Evolutionary conservation across 768 basidiomycete species (phyloP), one percentile per base, ranked within the genome.

Genomic region (Russula sp.): DNA sequence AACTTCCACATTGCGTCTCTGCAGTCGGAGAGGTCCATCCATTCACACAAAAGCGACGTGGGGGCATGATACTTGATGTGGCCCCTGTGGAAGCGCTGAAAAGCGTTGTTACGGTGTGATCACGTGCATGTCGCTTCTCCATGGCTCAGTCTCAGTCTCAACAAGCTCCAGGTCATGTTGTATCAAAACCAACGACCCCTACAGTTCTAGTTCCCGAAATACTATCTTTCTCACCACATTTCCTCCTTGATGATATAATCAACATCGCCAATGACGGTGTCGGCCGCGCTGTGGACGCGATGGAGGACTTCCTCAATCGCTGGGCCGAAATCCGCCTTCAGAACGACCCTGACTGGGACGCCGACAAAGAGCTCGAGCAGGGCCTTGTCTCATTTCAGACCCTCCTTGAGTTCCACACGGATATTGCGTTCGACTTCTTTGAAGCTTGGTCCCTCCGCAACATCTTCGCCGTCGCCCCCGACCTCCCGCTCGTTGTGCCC

Each of bases 351-450:
- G 77, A 80, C 18, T 81, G 81, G 75, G 86, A 84, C 62, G 81
- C 78, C 68, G 84, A 78, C 11, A 82, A 86, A 60, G 87, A 90
- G 63, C 79, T 88, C 22, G 85, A 87, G 66, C 84, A 91, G 74
- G 93, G 92, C 2, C 74, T 93, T 1, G 87, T 91, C 53, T 81
- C 89, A 25, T 91, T 96, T 65, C 90, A 95, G 71, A 94, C 93
- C 0, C 79, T 95, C 47, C 79, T 97, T 14, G 90, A 94, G 69
- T 84, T 84, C 58, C 93, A 94, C 66, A 86, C 90, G 47, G 93
- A 97, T 69, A 81, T 91, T 48, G 93, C 93, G 0, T 91, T 95
- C 62, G 93, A 97, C 71, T 89, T 87, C 70, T 90, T 97, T 68
- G 93, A 93, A 73, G 86, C 85, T 0, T 96, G 93, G 93, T 86